Conservation (phyloP, 1,139 yeast genomes). For the Diutina pseudorugosa region DNA sequence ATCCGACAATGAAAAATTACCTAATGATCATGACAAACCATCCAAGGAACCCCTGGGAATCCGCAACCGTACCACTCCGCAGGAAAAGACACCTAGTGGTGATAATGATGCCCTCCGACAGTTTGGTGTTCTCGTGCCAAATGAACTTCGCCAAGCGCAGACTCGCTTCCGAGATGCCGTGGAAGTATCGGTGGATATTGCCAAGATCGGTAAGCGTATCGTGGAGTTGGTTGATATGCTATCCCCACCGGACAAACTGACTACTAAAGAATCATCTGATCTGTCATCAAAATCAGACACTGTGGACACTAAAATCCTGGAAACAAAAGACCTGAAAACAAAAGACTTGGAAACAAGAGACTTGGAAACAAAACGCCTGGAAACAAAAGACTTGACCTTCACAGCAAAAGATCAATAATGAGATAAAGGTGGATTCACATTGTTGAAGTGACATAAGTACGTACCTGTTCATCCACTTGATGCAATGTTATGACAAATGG, state of each 20-base stretch:
- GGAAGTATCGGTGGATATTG: not conserved
- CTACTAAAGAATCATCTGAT: too few relatives aligned
- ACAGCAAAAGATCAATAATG: too few relatives aligned
- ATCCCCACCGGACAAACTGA: not conserved
- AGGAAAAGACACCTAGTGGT: not conserved
- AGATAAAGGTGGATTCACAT: too few relatives aligned
- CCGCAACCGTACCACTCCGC: not conserved
- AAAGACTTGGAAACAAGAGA: too few relatives aligned
- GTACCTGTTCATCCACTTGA: not conserved
- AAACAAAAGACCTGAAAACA: too few relatives aligned
- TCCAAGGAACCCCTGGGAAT: not conserved
- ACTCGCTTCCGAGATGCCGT: constrained; percentile 17
- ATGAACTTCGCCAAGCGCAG: constrained; percentile 29
- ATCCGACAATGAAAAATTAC: not conserved
- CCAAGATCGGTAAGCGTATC: not conserved
- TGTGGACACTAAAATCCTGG: too few relatives aligned
- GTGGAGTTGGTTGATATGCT: not conserved
- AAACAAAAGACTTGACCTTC: too few relatives aligned
- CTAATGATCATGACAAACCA: not conserved
- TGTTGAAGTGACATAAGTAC: too few relatives aligned
- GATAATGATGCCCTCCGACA: constrained; percentile 30
- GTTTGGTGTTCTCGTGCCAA: constrained; percentile 40
- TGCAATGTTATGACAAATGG: not conserved
- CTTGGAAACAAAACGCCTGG: too few relatives aligned
- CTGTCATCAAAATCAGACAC: too few relatives aligned